Evolutionary conservation across 495 filamentous ascomycete species (phyloP).

Genomic region (Neurospora terricola): DNA sequence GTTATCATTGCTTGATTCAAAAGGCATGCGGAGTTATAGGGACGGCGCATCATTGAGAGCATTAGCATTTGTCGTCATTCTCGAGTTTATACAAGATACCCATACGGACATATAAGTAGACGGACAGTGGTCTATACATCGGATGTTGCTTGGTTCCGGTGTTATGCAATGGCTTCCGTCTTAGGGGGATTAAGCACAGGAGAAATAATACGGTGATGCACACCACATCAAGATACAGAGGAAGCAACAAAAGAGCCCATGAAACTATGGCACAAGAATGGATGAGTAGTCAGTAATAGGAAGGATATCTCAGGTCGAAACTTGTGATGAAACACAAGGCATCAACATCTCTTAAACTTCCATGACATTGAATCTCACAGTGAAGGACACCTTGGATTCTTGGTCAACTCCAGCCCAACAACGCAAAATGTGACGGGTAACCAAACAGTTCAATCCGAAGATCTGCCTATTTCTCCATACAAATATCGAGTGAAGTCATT

Average conservation of each 20-base stretch:
- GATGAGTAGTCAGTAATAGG: too few species aligned
- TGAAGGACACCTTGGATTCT: neutral
- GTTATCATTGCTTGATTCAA: neutral
- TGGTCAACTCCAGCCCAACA: neutral
- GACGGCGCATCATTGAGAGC: neutral
- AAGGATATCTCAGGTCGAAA: too few species aligned
- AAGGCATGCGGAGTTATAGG: neutral
- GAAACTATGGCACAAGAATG: too few species aligned
- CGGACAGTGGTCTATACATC: neutral
- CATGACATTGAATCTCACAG: neutral
- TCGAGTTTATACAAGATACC: neutral
- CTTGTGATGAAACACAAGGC: too few species aligned
- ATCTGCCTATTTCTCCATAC: neutral
- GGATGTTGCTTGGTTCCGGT: neutral
- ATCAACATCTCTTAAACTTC: too few species aligned
- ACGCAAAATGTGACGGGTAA: too few species aligned
- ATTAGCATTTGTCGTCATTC: neutral
- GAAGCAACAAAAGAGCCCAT: neutral
- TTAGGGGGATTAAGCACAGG: neutral
- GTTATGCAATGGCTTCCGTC: neutral
- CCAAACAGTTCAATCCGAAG: neutral
- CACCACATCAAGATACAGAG: neutral
- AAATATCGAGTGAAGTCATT: neutral
- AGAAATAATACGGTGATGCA: neutral
- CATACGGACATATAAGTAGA: neutral